Percentiles rank a stretch among this genome's conserved stretches.
These are phyloP conservation scores for Alternaria longipes DNA, from an alignment of 2,329 filamentous ascomycete species.

Conservation along the genomic window DNA sequence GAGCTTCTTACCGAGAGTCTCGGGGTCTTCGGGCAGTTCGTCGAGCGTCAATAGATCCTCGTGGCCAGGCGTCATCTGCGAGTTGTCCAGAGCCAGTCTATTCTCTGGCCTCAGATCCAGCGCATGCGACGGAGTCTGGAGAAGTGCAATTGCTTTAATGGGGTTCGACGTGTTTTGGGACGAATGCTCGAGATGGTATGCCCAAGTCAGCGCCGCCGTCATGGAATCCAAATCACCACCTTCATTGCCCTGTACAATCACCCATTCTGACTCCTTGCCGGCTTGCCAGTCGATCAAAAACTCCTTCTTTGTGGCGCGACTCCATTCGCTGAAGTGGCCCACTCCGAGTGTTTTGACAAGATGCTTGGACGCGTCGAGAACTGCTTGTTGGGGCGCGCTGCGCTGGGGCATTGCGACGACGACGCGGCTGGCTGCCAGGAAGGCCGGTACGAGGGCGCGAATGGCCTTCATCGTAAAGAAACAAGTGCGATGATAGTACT, in stretches of 20 bases:
- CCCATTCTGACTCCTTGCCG: conserved; percentile 55
- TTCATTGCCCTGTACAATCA: conserved; percentile 58
- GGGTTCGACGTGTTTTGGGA: conserved; percentile 55
- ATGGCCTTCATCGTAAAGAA: conserved; percentile 29
- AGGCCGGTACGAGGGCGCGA: conserved; percentile 21
- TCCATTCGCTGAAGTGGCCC: conserved; percentile 61
- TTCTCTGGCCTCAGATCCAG: conserved; percentile 61
- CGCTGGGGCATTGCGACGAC: conserved; percentile 28
- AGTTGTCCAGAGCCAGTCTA: conserved; percentile 56
- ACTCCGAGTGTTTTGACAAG: conserved; percentile 45
- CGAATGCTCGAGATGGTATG: conserved; percentile 58
- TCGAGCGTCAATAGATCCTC: conserved; percentile 59
- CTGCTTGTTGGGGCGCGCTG: conserved; percentile 27
- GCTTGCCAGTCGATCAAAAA: conserved; percentile 60
- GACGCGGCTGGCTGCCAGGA: conserved; percentile 22
- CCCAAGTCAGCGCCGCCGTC: conserved; percentile 58
- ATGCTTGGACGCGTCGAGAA: conserved; percentile 24
- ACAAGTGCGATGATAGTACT: conserved; percentile 5
- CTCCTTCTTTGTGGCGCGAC: conserved; percentile 56
- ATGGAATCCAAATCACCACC: conserved; percentile 57
- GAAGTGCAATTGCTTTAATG: conserved; percentile 57
- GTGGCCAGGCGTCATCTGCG: conserved; percentile 58
- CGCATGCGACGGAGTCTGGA: conserved; percentile 58
- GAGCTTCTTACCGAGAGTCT: conserved; percentile 55
- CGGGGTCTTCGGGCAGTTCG: conserved; percentile 58